phyloP scores from a whole-genome alignment of 768 basidiomycete genomes.

The Favolaschia claudopus region DNA sequence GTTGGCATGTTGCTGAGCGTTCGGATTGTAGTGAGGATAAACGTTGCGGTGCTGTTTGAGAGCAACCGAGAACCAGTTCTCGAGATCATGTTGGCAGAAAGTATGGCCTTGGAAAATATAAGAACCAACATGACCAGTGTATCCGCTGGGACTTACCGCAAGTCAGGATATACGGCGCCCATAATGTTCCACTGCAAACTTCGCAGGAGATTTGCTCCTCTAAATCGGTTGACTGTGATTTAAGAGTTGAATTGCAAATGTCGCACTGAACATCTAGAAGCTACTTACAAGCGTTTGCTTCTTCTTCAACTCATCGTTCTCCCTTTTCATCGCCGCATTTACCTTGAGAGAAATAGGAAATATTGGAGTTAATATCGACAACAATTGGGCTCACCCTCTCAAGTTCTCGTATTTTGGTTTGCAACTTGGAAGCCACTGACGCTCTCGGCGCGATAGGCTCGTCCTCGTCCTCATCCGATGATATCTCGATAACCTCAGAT shows the following conservation, averaged over 20 bases:
- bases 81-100: constrained; percentile 20
- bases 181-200: constrained; percentile 22
- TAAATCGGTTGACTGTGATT: constrained; percentile 3
- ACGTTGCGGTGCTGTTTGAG: constrained; percentile 16
- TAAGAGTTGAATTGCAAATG: not conserved
- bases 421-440: constrained; percentile 8
- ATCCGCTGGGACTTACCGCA: not conserved
- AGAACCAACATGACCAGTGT: not conserved
- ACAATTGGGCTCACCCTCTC: constrained; percentile 3
- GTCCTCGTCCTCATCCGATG: constrained; percentile 18
- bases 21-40: constrained; percentile 21
- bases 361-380: too few relatives aligned
- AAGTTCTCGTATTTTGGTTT: constrained; percentile 8
- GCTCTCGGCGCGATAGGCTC: not conserved
- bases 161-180: constrained; percentile 20
- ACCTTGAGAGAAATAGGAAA: not conserved
- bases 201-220: constrained; percentile 24
- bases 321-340: constrained; percentile 14
- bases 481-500: constrained; percentile 23
- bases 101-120: constrained; percentile 11
- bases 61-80: constrained; percentile 18
- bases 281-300: constrained; percentile 5
- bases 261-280: too few relatives aligned
- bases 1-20: not conserved
- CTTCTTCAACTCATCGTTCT: constrained; percentile 22